Evolutionary conservation across 2,329 filamentous ascomycete genomes (phyloP), one percentile per base, ranked within the genome.

Genomic region (Karstenula rhodostoma): DNA sequence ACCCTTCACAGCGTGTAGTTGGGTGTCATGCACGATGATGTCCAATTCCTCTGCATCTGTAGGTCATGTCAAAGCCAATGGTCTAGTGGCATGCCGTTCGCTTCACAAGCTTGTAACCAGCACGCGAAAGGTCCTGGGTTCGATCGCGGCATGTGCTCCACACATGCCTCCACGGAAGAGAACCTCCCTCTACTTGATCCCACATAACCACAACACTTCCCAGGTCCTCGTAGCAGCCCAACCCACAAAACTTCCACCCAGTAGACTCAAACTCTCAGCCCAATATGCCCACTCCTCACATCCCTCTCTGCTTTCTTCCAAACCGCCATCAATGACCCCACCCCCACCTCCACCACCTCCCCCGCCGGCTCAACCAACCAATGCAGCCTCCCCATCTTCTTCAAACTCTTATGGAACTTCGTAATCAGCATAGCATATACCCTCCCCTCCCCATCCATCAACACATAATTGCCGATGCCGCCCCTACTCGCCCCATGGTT

Each of bases 281-380:
- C 51, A 19, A 40, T 15, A 25, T 42, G 19, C 4, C 50, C 50
- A 13, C 51, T 44, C 51, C 35, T 6, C 6, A 44, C 23, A 44
- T 54, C 52, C 37, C 23, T 46, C 29, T 55, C 52, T 27, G 40
- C 40, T 17, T 55, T 55, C 29, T 55, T 55, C 52, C 52, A 55
- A 19, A 55, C 23, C n/a, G 40, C 15, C 52, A 55, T 55, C 42
- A 55, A 37, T 7, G 17, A 46, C 27, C 52, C 52, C 23, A 55
- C n/a, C 25, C 17, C 32, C 40, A 55, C 17, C 40, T 46, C 40
- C n/a, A 55, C 52, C 25, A 55, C 4, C n/a, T 22, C 43, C 10
- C 35, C 27, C 2, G 29, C 35, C 2, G 52, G 40, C 52, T 55
- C 27, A 10, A 55, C 52, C 29, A 55, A n/a, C 15, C 43, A 46